Base-by-base conservation (phyloP, 257 asterid species). In the Capsicum pubescens region DNA sequence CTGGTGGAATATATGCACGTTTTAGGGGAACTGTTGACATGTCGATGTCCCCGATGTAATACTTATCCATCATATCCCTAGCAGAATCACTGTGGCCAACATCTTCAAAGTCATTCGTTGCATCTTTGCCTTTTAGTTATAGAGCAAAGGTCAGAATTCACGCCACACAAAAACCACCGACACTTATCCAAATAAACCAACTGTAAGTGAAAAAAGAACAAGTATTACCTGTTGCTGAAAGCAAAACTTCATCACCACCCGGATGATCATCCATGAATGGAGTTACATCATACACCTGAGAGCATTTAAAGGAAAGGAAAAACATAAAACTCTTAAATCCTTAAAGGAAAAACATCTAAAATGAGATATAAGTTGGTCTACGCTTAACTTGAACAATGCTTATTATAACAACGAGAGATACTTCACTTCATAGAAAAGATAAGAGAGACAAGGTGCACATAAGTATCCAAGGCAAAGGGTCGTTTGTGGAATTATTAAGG, bases 211-310 rank as follows among this genome's bases (percentile, higher is more conserved):
- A 26, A 52, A 13, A 13, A 35, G n/a, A 69, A 26, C 52, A 17
- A n/a, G 77, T 61, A 71, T 84, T 88, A 90, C 98, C 99, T 32
- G 97, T 93, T 80, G 97, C 92, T 60, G 98, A 85, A 59, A 94
- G 92, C 91, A 95, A 83, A 84, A 95, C 98, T 87, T 95, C 99
- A 82, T 93, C 99, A 63, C 97, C 98, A 84, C 98, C 98, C 1
- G 98, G 98, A 87, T 95, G 98, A 87, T 95, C 98, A 6, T 93
- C 97, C 99, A 95, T 95, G 90, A 95, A 95, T 7, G 96, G 93
- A 84, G 98, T 93, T 32, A 94, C 95, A 86, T 95, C 98, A 84
- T 95, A 95, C 67, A 95, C 99, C 99, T 95, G 66, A 54, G 61
- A 77, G 4, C 46, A 54, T 54, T 77, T 26, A 13, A 26, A 52